Conservation (phyloP, 176 grass and related monocot genomes). For the Aegilops tauschii region DNA sequence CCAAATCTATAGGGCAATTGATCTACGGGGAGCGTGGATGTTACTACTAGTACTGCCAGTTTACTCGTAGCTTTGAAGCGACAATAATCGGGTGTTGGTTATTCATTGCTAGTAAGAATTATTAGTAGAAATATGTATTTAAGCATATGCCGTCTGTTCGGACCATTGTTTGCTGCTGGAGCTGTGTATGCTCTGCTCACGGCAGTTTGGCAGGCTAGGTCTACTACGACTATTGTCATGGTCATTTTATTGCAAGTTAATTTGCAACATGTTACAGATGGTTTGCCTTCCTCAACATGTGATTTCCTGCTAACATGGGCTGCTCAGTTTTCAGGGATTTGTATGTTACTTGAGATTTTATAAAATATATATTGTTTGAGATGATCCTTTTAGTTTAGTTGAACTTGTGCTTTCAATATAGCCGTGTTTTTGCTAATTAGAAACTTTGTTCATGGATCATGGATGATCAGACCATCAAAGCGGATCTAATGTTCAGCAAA, state of each 20-base stretch:
- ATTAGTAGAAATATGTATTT: background rate
- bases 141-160: background rate
- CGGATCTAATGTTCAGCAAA: too few relatives aligned
- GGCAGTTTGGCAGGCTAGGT: conserved; percentile 31
- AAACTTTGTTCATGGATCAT: background rate
- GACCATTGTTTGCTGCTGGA: conserved; percentile 45
- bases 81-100: conserved; percentile 34
- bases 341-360: background rate
- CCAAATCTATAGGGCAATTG: background rate
- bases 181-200: conserved; percentile 19
- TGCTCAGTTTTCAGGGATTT: background rate
- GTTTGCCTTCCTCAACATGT: background rate
- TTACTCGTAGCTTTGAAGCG: conserved; percentile 7
- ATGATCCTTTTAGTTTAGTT: background rate
- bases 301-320: background rate
- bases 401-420: background rate
- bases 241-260: background rate
- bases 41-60: background rate
- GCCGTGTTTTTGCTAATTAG: background rate
- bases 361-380: background rate
- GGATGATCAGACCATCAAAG: background rate
- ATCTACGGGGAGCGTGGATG: background rate
- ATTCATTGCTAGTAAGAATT: background rate
- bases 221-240: background rate
- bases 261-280: background rate